These are phyloP conservation scores for Irpex lacteus DNA, from an alignment of 1,284 basidiomycete genomes.

Conservation along the genomic window DNA sequence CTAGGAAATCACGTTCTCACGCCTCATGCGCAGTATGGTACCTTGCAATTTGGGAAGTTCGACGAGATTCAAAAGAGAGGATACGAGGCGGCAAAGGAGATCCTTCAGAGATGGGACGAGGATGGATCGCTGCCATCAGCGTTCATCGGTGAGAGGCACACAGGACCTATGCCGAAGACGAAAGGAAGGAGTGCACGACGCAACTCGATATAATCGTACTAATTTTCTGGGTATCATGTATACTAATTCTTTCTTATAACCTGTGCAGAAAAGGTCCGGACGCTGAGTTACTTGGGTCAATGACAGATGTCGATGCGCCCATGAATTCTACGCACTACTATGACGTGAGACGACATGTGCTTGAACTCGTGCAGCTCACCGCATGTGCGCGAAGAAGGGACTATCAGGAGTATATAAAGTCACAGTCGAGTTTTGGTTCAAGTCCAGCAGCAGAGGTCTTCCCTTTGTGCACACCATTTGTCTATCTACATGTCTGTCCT, in stretches of 20 bases:
- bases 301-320: not conserved
- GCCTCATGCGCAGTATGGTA: constrained; percentile 57
- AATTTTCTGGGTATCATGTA: not conserved
- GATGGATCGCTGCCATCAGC: constrained; percentile 79
- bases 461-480: no score
- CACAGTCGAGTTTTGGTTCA: no score
- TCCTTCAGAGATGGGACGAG: constrained; percentile 78
- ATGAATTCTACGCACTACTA: not conserved
- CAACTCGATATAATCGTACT: constrained; percentile 55
- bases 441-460: no score
- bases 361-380: no score
- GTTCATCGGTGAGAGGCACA: constrained; percentile 55
- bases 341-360: not conserved
- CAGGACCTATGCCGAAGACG: constrained; percentile 45
- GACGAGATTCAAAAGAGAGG: constrained; percentile 86
- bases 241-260: not conserved
- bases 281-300: not conserved
- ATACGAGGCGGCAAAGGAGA: constrained; percentile 71
- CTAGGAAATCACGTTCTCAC: constrained; percentile 9
- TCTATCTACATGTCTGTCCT: not conserved
- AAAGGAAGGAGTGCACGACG: constrained; percentile 74
- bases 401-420: no score
- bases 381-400: no score
- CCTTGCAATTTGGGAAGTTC: constrained; percentile 77
- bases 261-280: not conserved